phyloP scores from a whole-genome alignment of 2,329 filamentous ascomycete species.

The Trichoderma sp. region DNA sequence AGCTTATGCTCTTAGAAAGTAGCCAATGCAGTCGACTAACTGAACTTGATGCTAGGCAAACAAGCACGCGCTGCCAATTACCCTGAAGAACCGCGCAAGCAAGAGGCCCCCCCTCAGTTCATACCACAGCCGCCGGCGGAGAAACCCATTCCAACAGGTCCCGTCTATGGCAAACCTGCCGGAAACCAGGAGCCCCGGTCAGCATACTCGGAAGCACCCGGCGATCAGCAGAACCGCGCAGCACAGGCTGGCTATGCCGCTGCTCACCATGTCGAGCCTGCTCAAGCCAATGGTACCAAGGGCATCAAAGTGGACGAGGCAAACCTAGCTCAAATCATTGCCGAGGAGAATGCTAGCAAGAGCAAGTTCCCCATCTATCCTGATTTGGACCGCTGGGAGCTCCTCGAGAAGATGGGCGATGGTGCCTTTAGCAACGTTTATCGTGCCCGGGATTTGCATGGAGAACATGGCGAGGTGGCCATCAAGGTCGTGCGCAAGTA shows the following conservation, averaged over 20 bases:
- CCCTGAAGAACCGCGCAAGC: conserved; percentile 52
- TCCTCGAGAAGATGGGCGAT: conserved; percentile 97
- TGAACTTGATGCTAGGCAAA: conserved; percentile 57
- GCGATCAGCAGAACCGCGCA: conserved; percentile 61
- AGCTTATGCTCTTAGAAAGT: neutral
- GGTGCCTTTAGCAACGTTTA: conserved; percentile 99
- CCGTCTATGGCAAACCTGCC: conserved; percentile 36
- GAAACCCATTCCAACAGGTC: conserved; percentile 54
- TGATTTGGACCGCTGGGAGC: conserved; percentile 62
- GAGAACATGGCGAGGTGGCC: conserved; percentile 74
- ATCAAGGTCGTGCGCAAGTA: conserved; percentile 99
- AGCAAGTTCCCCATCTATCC: conserved; percentile 71
- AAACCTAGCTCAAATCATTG: conserved; percentile 80
- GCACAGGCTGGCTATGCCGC: conserved; percentile 66
- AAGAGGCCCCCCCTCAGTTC: conserved; percentile 45
- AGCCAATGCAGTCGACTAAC: conserved; percentile 16
- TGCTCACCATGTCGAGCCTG: conserved; percentile 59
- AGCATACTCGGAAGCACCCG: conserved; percentile 61
- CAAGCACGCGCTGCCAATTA: conserved; percentile 69
- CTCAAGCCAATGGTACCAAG: conserved; percentile 38
- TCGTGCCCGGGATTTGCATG: conserved; percentile 71
- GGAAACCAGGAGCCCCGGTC: conserved; percentile 48
- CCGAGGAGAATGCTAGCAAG: conserved; percentile 84
- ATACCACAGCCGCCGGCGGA: conserved; percentile 51
- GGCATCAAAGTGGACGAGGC: conserved; percentile 52